Percentiles rank a stretch among this genome's conserved stretches.
phyloP scores from a whole-genome alignment of 306 rosid species.

The Pachyrhizus erosus region DNA sequence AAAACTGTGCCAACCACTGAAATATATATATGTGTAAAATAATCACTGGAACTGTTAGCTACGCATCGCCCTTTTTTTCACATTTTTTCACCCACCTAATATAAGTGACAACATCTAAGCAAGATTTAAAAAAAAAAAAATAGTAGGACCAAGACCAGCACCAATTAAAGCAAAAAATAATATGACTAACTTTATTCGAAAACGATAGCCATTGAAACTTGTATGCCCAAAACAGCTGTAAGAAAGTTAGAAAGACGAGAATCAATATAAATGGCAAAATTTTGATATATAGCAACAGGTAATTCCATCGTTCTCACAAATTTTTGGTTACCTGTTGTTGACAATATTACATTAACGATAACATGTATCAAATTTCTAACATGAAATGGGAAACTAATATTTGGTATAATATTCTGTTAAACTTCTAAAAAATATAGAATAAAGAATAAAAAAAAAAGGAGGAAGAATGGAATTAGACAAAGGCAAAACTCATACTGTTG shows the following conservation, averaged over 20 bases:
- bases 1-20: not conserved
- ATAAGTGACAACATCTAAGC: not conserved
- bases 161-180: not conserved
- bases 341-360: not conserved
- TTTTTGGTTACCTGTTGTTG: not conserved
- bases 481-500: slow-evolving; percentile 47
- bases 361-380: slow-evolving; percentile 21
- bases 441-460: not conserved
- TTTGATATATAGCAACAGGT: not conserved
- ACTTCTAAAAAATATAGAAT: slow-evolving; percentile 15
- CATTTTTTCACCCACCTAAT: not conserved
- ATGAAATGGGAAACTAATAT: not conserved
- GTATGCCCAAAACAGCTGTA: not conserved
- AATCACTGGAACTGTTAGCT: not conserved
- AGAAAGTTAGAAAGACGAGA: not conserved
- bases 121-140: not conserved
- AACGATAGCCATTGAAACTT: not conserved
- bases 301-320: not conserved
- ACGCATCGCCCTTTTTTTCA: not conserved
- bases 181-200: not conserved
- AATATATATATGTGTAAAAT: not conserved
- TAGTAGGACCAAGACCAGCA: not conserved
- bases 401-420: not conserved
- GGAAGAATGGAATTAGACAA: not conserved
- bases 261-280: not conserved